Percentiles rank a stretch among this genome's conserved stretches.
phyloP scores from a whole-genome alignment of 2,329 filamentous ascomycete genomes.

The Neobulgaria alba region DNA sequence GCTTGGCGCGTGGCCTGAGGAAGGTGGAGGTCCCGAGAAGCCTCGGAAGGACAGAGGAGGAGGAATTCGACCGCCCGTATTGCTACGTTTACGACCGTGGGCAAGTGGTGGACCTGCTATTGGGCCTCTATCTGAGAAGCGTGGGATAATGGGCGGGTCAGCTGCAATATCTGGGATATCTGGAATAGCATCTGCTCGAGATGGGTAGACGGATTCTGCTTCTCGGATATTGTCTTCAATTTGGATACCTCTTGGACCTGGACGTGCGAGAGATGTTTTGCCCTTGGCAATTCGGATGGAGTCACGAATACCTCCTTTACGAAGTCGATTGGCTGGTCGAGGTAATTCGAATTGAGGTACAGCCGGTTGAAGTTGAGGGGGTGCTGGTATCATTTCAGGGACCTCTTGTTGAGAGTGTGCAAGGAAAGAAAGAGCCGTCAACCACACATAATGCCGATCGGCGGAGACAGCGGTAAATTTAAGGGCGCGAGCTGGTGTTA shows the following conservation, averaged over 20 bases:
- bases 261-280: slow-evolving; percentile 31
- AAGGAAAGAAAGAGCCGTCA: slow-evolving; percentile 89
- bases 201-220: slow-evolving; percentile 19
- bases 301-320: slow-evolving; percentile 58
- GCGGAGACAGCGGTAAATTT: slow-evolving; percentile 83
- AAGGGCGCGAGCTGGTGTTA: slow-evolving; percentile 85
- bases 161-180: slow-evolving; percentile 48
- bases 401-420: slow-evolving; percentile 79
- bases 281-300: slow-evolving; percentile 85
- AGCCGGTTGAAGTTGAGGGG: slow-evolving; percentile 34
- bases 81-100: slow-evolving; percentile 82
- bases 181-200: slow-evolving; percentile 12
- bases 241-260: slow-evolving; percentile 30
- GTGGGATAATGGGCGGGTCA: slow-evolving; percentile 63
- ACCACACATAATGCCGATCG: slow-evolving; percentile 90
- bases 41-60: slow-evolving; percentile 69
- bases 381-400: slow-evolving; percentile 52
- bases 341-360: slow-evolving; percentile 40
- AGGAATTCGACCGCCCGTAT: slow-evolving; percentile 68
- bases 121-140: slow-evolving; percentile 51
- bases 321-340: slow-evolving; percentile 27
- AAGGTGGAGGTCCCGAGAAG: slow-evolving; percentile 42
- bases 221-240: slow-evolving; percentile 16
- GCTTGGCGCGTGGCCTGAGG: slow-evolving; percentile 28
- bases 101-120: slow-evolving; percentile 22